These are phyloP conservation scores for Tolypocladium cylindrosporum DNA, from an alignment of 2,329 filamentous ascomycete genomes.

Conservation along the genomic window DNA sequence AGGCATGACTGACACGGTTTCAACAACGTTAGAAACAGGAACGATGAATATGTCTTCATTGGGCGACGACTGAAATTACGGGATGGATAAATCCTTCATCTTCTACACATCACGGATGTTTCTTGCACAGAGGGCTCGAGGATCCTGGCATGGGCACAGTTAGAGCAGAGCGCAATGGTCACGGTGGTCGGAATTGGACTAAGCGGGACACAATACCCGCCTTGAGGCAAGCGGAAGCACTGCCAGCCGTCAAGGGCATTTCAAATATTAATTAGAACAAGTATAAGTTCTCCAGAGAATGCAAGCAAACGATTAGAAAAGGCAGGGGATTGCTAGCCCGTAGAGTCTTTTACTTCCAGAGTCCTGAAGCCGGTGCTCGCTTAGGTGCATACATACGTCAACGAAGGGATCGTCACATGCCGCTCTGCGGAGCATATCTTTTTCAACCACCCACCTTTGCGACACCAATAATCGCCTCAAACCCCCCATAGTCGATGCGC, in stretches of 20 bases:
- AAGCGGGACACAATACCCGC: background rate
- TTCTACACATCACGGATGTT: background rate
- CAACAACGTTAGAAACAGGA: background rate
- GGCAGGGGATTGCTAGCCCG: background rate
- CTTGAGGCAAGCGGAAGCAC: background rate
- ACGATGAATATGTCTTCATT: background rate
- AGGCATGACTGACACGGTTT: background rate
- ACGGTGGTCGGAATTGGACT: background rate
- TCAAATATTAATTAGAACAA: background rate
- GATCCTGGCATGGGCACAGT: background rate
- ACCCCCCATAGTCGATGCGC: constrained; percentile 11
- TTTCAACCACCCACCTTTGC: background rate
- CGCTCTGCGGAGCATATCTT: background rate
- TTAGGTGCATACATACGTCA: constrained; percentile 18
- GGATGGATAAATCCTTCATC: too few species aligned
- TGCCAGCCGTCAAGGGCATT: background rate
- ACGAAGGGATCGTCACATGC: background rate
- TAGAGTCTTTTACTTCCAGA: background rate
- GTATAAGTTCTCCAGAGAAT: background rate
- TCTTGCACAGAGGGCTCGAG: background rate
- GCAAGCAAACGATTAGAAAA: background rate
- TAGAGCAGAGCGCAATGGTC: background rate
- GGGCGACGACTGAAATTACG: background rate
- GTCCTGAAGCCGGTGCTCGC: constrained; percentile 4
- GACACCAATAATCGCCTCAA: background rate